Conservation (phyloP, 192 early-diverging fungal species). For the Coemansia sp. region DNA sequence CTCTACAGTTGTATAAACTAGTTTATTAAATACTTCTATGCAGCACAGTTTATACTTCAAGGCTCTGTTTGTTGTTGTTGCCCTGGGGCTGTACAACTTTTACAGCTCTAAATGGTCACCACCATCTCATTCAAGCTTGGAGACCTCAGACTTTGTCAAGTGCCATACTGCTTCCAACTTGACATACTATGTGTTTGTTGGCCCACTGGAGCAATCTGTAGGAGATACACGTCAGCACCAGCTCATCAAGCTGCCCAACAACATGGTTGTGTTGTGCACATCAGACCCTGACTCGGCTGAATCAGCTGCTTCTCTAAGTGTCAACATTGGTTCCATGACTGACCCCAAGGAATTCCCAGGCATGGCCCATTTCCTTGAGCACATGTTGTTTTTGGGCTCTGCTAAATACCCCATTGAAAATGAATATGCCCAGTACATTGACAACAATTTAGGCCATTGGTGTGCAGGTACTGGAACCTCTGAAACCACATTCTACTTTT, state of each 20-base stretch:
- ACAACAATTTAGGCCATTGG: conserved; percentile 16
- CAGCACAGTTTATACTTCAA: not conserved
- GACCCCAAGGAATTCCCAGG: conserved; percentile 62
- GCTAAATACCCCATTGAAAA: conserved; percentile 68
- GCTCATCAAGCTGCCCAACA: conserved; percentile 58
- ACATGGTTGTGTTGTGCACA: conserved; percentile 58
- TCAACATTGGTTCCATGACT: conserved; percentile 61
- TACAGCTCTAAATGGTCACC: not conserved
- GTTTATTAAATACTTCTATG: not conserved
- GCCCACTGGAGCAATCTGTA: conserved; percentile 48
- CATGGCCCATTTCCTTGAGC: conserved; percentile 71
- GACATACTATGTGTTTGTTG: conserved; percentile 20
- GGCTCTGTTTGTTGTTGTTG: not conserved
- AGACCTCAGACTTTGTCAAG: not conserved
- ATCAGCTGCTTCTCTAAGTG: conserved; percentile 58
- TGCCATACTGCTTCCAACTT: not conserved
- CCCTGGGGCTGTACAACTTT: not conserved
- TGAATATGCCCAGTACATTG: conserved; percentile 54
- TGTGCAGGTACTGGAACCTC: conserved; percentile 23
- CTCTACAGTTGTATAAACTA: too few relatives aligned
- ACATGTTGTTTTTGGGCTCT: conserved; percentile 68
- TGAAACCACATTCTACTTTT: conserved; percentile 21
- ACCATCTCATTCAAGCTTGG: not conserved
- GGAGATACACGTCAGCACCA: conserved; percentile 61
- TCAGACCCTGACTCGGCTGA: conserved; percentile 54